Conservation (phyloP, 23 red algal species). For the Gracilaria domingensis region DNA sequence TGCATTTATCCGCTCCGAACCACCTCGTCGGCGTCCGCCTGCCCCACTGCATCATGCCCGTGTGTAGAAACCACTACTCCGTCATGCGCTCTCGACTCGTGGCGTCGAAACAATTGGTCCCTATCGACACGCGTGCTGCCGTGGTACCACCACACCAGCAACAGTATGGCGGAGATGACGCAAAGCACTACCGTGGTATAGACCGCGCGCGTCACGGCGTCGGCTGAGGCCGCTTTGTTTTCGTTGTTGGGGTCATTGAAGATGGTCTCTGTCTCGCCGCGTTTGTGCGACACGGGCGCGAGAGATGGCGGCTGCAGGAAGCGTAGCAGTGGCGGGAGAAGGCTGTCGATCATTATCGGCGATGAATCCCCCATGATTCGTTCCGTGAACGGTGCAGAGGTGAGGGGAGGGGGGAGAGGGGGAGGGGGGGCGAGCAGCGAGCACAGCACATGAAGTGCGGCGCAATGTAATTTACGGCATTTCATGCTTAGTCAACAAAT, state of each 20-base stretch:
- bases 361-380: too few species aligned
- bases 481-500: too few species aligned
- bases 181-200: constrained; percentile 8
- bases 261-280: constrained; percentile 28
- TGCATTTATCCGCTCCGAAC: too few species aligned
- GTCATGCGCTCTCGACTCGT: background rate
- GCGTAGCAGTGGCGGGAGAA: background rate
- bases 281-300: background rate
- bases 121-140: constrained; percentile 9
- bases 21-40: too few species aligned
- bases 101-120: background rate
- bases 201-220: constrained; percentile 21
- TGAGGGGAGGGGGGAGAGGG: too few species aligned
- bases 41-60: too few species aligned
- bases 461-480: too few species aligned
- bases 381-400: too few species aligned
- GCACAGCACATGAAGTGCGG: too few species aligned
- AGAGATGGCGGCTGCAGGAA: background rate
- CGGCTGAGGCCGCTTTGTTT: constrained; percentile 21
- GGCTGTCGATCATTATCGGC: background rate
- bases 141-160: constrained; percentile 25
- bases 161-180: background rate
- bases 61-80: background rate
- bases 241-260: constrained; percentile 31
- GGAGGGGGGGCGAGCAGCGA: too few species aligned